These are phyloP conservation scores for Microbotryum intermedium DNA, from an alignment of 1,284 basidiomycete genomes.

Conservation along the genomic window DNA sequence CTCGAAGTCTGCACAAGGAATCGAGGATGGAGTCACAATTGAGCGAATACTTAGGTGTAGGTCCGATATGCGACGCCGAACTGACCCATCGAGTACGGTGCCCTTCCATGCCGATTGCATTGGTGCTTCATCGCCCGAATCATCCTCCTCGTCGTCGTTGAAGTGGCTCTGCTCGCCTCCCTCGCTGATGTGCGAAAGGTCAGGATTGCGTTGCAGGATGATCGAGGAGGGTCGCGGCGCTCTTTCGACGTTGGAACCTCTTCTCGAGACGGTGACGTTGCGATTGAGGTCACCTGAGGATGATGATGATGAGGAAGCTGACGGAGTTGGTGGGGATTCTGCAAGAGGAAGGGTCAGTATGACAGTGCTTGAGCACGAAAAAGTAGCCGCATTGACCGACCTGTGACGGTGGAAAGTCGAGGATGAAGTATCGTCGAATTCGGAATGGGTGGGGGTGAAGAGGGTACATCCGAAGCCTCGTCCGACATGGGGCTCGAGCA, in stretches of 20 bases:
- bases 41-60: too few relatives aligned
- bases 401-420: too few relatives aligned
- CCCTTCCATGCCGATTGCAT: too few relatives aligned
- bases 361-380: too few relatives aligned
- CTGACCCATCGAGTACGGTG: too few relatives aligned
- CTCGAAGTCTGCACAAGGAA: too few relatives aligned
- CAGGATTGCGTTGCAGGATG: conserved; percentile 7
- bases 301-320: neutral
- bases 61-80: too few relatives aligned
- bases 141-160: conserved; percentile 9
- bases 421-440: too few relatives aligned
- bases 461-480: neutral
- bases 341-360: neutral
- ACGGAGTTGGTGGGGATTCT: neutral
- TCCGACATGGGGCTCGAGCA: neutral
- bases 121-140: neutral
- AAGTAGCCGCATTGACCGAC: too few relatives aligned
- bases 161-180: conserved; percentile 21
- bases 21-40: too few relatives aligned
- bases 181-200: conserved; percentile 18
- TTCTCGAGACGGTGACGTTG: conserved; percentile 6
- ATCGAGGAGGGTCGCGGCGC: conserved; percentile 1
- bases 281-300: neutral
- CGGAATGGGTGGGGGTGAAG: neutral
- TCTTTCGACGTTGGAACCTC: conserved; percentile 4